phyloP scores from a whole-genome alignment of 208 protist genomes.

The Trichomonas gallinae region DNA sequence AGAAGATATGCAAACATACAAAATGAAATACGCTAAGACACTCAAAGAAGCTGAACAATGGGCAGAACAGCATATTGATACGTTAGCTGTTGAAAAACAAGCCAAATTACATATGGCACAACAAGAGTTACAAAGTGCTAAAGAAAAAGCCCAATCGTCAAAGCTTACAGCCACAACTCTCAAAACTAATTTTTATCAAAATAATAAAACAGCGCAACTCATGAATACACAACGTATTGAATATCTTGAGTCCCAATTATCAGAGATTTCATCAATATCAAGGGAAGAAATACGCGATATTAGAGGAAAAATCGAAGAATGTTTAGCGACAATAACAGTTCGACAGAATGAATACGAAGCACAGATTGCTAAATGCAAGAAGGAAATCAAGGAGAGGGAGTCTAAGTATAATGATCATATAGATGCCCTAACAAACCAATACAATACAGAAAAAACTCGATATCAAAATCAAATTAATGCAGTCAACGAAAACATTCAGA shows the following conservation, averaged over 20 bases:
- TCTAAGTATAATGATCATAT: background rate
- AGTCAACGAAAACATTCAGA: background rate
- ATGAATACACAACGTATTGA: background rate
- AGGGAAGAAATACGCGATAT: background rate
- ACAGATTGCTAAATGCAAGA: background rate
- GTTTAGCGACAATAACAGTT: background rate
- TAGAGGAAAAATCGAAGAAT: background rate
- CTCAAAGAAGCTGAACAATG: conserved; percentile 4
- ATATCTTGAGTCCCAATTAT: background rate
- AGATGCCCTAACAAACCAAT: background rate
- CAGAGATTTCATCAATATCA: background rate
- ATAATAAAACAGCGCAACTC: background rate
- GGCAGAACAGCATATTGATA: background rate
- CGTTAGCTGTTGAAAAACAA: background rate
- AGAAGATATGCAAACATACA: background rate
- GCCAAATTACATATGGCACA: background rate
- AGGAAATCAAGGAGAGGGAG: background rate
- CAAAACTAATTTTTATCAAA: background rate
- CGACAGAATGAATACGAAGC: background rate
- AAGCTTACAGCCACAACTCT: background rate
- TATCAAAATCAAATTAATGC: background rate
- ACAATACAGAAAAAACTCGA: background rate
- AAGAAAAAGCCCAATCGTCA: background rate
- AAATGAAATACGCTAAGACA: background rate
- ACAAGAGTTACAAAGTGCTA: background rate